These are phyloP conservation scores for Alopecurus myosuroides DNA, from an alignment of 176 grass and related monocot genomes.

Conservation along the genomic window DNA sequence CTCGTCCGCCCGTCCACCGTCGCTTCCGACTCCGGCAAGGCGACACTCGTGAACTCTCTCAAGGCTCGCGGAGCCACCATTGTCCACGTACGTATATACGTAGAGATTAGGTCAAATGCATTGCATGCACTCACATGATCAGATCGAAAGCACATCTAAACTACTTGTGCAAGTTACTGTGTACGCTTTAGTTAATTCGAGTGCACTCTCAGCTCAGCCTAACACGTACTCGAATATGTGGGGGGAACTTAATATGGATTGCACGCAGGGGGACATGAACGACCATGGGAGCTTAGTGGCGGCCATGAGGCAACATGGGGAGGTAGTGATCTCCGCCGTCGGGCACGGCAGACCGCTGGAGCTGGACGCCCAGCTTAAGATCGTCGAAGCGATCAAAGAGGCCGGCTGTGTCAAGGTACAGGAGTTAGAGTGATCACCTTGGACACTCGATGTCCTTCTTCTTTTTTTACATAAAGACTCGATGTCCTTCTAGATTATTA, in stretches of 20 bases:
- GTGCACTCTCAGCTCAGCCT: too few relatives aligned
- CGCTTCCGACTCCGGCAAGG: neutral
- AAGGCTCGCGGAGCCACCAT: neutral
- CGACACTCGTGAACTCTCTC: slow-evolving; percentile 1
- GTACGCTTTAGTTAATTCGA: too few relatives aligned
- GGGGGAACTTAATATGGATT: too few relatives aligned
- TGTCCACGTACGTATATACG: neutral
- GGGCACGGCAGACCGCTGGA: slow-evolving; percentile 1
- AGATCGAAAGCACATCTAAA: too few relatives aligned
- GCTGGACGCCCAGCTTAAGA: slow-evolving; percentile 22
- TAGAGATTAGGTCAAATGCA: too few relatives aligned
- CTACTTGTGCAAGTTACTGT: too few relatives aligned
- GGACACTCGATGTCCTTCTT: too few relatives aligned
- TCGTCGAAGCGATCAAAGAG: slow-evolving; percentile 32
- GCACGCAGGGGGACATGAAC: slow-evolving; percentile 32
- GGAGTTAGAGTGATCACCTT: too few relatives aligned
- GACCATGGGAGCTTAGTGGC: slow-evolving; percentile 27
- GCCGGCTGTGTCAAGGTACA: slow-evolving; percentile 22
- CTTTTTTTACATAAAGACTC: too few relatives aligned
- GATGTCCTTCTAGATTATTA: too few relatives aligned
- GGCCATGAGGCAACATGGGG: slow-evolving; percentile 23
- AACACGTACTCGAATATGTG: too few relatives aligned
- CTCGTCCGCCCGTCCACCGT: slow-evolving; percentile 7
- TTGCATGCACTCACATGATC: too few relatives aligned
- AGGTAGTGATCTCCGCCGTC: slow-evolving; percentile 34